Evolutionary conservation across 2,329 filamentous ascomycete species (phyloP).

Genomic region (Pyrenophora tritici-repentis): DNA sequence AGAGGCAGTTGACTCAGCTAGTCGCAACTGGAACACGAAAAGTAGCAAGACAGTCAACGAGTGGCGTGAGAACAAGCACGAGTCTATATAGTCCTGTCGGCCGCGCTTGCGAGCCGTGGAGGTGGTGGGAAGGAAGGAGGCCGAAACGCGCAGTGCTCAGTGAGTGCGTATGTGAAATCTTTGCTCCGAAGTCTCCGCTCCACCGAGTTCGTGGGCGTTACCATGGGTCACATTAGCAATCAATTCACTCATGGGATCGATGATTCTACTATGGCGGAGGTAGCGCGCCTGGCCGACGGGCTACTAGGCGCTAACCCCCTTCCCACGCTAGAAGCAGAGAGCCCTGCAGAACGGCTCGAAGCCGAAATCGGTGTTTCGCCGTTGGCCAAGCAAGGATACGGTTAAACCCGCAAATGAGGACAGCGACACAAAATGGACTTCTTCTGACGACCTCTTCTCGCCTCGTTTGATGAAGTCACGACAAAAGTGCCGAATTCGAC

Average conservation of each 20-base stretch:
- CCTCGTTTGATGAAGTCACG: conserved; percentile 8
- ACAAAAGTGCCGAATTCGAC: not conserved
- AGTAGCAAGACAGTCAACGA: not conserved
- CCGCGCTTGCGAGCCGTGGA: conserved; percentile 9
- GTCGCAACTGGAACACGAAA: conserved; percentile 1
- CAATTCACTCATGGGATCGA: conserved; percentile 21
- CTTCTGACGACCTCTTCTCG: not conserved
- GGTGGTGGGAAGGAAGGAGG: conserved; percentile 7
- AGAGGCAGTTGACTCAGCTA: not conserved
- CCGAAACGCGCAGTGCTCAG: conserved; percentile 13
- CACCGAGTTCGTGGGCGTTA: conserved; percentile 12
- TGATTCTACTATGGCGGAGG: conserved; percentile 15
- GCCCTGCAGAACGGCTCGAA: conserved; percentile 9
- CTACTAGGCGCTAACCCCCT: not conserved
- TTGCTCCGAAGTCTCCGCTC: conserved; percentile 11
- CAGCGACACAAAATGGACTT: not conserved
- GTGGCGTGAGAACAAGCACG: conserved; percentile 4
- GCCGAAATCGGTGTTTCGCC: conserved; percentile 13
- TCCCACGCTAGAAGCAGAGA: conserved; percentile 4
- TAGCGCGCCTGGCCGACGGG: conserved; percentile 19
- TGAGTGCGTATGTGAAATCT: conserved; percentile 11
- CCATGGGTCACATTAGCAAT: conserved; percentile 24
- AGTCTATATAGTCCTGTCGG: conserved; percentile 8
- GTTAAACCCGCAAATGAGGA: conserved; percentile 1
- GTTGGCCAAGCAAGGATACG: conserved; percentile 1